Base-by-base conservation (phyloP, 2,329 filamentous ascomycete genomes). In the Fusarium graminum region DNA sequence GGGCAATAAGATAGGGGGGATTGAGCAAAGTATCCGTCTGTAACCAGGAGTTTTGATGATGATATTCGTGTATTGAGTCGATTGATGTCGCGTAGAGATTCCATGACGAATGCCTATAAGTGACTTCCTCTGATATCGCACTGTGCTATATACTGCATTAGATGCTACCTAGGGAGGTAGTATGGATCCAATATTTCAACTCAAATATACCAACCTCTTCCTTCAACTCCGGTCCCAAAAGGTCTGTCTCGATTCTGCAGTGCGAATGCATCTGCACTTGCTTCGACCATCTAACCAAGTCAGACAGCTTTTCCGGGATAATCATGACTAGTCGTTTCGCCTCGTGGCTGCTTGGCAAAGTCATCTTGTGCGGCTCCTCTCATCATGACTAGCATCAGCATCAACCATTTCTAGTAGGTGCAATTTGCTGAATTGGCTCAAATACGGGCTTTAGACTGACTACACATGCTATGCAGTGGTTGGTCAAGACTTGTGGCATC, bases 41-140 rank as follows among this genome's bases (percentile, higher is more conserved):
- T 46, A 41, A 54, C 69, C 58, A 70, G 60, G 67, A 72, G 67
- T 60, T 71, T 69, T 44, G 49, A 47, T 59, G 59, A 55, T 60
- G 46, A 52, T 16, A 19, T 19, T 71, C 60, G 58, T 68, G 69
- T 59, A 62, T 69, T 62, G 26, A 19, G 52, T 68, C 68, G 28
- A 63, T 72, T 68, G 50, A 68, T 39, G 34, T 66, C 68, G 41
- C 39, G 53, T 67, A 46, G 53, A 62, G 4, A 22, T 22, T 6
- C 22, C 22, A 22, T 22, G 22, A 22, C 22, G 22, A 22, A 22
- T 22, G 22, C 22, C 22, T 22, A 22, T 6, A 22, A 22, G 22
- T 4, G 22, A 6, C 22, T 22, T 22, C 22, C 22, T 4, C 6
- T 22, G 22, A 22, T 22, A 22, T 6, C 22, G 6, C 22, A 22